Base-by-base conservation (phyloP, 805 yeast genomes). In the Starmerella roubikii region DNA sequence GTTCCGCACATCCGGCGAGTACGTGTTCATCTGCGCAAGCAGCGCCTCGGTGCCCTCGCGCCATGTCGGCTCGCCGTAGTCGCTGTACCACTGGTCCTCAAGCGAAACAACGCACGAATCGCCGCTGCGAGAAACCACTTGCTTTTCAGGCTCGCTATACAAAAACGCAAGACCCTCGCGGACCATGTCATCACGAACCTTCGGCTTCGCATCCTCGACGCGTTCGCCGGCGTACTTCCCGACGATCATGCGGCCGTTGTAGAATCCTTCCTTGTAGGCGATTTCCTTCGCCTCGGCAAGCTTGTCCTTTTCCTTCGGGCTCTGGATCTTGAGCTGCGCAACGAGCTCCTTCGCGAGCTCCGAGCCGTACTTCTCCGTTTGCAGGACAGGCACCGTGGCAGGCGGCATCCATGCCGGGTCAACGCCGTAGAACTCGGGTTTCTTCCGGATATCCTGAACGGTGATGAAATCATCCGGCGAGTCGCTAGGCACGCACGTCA, bases 61-160 rank as follows among this genome's bases (percentile, higher is more conserved):
- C 98, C 98, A 91, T 13, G 64, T 51, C 51, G 74, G 83, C 71
- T 91, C 98, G 70, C 98, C 98, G 55, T 91, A 91, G 60, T 91
- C 96, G 53, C 83, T 72, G 62, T 75, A 91, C 98, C 98, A 91
- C 68, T 91, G 98, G 64, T 91, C 97, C 65, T 93, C 97, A 37
- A 91, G 72, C 5, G 97, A 84, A 30, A 91, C 98, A 53, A 88
- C 76, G 71, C 98, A 91, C 43, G 77, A 84, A 59, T 91, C 98
- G 50, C 96, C 96, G 31, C 95, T 83, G 65, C 98, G 80, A 13
- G 97, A 88, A 34, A 83, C 71, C 34, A 91, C 95, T 31, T 67
- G 66, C 31, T 78, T 73, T 64, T 91, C 98, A 32, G 98, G 98
- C 68, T 91, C 98, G 53, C 78, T 78, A 69, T 91, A 91, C 36